Percentiles rank a stretch among this genome's conserved stretches.
These are phyloP conservation scores for Lolium multiflorum DNA, from an alignment of 176 grass and related monocot genomes.

Conservation along the genomic window DNA sequence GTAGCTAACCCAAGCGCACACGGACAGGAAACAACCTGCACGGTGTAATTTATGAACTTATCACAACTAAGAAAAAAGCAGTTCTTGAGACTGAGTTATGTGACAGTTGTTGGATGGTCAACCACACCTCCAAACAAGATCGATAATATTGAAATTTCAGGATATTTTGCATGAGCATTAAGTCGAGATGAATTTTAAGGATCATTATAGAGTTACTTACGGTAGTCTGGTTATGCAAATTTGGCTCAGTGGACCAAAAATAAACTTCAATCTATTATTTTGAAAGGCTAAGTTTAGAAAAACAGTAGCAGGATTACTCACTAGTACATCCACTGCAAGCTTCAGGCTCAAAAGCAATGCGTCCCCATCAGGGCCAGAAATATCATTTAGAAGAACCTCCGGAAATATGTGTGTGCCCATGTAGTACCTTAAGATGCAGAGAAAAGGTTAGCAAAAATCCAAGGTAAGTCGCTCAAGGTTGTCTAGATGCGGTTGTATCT, in stretches of 20 bases:
- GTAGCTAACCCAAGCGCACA: constrained; percentile 97
- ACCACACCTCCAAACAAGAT: constrained; percentile 14
- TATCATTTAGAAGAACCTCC: constrained; percentile 94
- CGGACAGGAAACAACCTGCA: constrained; percentile 94
- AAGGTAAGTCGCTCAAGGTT: too few relatives aligned
- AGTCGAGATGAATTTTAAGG: neutral
- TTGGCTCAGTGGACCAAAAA: neutral
- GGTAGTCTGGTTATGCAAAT: neutral
- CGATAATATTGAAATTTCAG: constrained; percentile 9
- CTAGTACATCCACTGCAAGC: constrained; percentile 89
- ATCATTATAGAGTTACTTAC: constrained; percentile 8
- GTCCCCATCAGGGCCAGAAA: constrained; percentile 84
- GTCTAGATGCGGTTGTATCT: too few relatives aligned
- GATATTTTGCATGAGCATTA: constrained; percentile 11
- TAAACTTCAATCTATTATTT: neutral
- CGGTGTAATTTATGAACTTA: constrained; percentile 33
- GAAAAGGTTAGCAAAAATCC: neutral
- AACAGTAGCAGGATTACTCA: constrained; percentile 53
- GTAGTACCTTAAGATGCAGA: constrained; percentile 68
- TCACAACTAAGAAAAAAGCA: neutral
- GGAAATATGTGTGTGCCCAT: constrained; percentile 87
- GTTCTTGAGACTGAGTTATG: neutral
- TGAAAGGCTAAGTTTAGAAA: neutral
- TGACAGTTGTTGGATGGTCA: constrained; percentile 16
- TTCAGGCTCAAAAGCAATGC: constrained; percentile 94